Conservation (phyloP, 805 yeast species). For the Maudiozyma barnettii region DNA sequence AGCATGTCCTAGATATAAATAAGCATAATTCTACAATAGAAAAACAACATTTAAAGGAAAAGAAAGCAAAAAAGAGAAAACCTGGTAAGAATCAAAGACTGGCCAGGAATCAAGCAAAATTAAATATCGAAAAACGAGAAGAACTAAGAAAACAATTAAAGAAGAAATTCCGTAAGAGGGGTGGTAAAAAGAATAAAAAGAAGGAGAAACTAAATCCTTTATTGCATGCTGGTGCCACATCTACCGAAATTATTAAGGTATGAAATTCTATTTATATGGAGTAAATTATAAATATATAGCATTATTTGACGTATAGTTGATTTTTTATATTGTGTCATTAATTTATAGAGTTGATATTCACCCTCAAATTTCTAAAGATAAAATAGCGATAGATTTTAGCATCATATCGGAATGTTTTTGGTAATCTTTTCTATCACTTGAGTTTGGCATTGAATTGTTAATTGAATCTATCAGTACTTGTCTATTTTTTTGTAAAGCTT, state of each 20-base stretch:
- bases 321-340: neutral
- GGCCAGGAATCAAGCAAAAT: conserved; percentile 19
- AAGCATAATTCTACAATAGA: conserved; percentile 16
- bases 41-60: conserved; percentile 5
- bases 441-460: conserved; percentile 10
- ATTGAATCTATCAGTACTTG: conserved; percentile 15
- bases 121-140: conserved; percentile 19
- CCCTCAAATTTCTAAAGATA: neutral
- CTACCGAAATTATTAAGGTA: too few relatives aligned
- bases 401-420: conserved; percentile 13
- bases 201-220: conserved; percentile 13
- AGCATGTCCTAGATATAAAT: conserved; percentile 10
- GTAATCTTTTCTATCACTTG: conserved; percentile 8
- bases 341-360: neutral
- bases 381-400: conserved; percentile 16
- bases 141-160: conserved; percentile 21
- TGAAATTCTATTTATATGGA: neutral
- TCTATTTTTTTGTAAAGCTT: conserved; percentile 18
- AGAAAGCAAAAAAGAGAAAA: conserved; percentile 16
- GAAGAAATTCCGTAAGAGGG: conserved; percentile 29
- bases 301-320: neutral
- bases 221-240: conserved; percentile 12
- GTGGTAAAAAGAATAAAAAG: conserved; percentile 30
- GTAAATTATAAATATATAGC: neutral
- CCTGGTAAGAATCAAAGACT: conserved; percentile 28